Base-by-base conservation (phyloP, 2,329 filamentous ascomycete species). In the Sarocladiaceae sp. region DNA sequence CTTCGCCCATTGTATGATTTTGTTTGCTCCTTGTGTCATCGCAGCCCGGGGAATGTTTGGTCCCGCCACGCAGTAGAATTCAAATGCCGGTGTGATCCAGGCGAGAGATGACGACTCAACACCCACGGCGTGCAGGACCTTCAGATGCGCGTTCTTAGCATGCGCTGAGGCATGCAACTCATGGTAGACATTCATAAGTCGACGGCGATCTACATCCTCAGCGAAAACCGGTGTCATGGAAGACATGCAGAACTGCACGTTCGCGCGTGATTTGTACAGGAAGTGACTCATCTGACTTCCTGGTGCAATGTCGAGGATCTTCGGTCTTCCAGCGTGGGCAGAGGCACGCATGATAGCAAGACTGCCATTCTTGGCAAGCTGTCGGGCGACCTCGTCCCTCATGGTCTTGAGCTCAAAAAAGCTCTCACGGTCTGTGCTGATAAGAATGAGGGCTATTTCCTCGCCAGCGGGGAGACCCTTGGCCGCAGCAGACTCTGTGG, bases 211-310 rank as follows among this genome's bases (percentile, higher is more conserved):
- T 37, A 87, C 67, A 3, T 77, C 60, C 16, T 58, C 55, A 29
- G 53, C 54, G 56, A 93, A 93, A 46, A 82, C 70, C 0, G 87
- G 83, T 9, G 80, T 73, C 48, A 88, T 84, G 0, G 86, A 82
- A 1, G 90, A 85, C 88, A 95, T 95, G 53, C 81, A 85, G 63
- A 96, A 98, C 61, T 98, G 94, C 21, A 98, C 93, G 55, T 98
- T 95, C 16, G 84, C 82, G 48, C 88, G 80, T 13, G 88, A 95
- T 65, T 97, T 98, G 73, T 95, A 98, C 15, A 98, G 67, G 58
- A 97, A 98, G 68, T 98, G 93, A 53, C 85, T 83, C 43, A 97
- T 69, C 24, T 85, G 82, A 13, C 83, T 86, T 19, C 85, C 86
- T 0, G 89, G 86, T 1, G 89, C 77, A 47, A 98, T 82, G 47